Evolutionary conservation across 2,329 filamentous ascomycete species (phyloP).

Genomic region (Talaromyces funiculosus): DNA sequence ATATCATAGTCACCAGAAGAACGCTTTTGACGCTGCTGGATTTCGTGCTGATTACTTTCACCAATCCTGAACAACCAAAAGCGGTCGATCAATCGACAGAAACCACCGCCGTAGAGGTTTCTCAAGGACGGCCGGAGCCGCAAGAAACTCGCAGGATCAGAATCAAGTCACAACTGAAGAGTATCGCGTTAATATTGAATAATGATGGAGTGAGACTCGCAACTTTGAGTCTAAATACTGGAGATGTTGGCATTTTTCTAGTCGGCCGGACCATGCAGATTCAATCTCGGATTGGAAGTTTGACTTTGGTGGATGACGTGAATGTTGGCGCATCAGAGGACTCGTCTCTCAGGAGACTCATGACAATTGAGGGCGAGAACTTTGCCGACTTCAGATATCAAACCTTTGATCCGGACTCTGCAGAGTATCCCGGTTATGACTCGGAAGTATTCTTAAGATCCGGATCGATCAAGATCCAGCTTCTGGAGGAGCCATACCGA

Average conservation of each 20-base stretch:
- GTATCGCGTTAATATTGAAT: slow-evolving; percentile 89
- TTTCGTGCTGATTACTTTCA: slow-evolving; percentile 90
- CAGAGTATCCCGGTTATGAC: slow-evolving; percentile 87
- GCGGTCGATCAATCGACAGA: slow-evolving; percentile 28
- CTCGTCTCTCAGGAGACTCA: slow-evolving; percentile 75
- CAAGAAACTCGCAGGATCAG: slow-evolving; percentile 67
- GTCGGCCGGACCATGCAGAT: slow-evolving; percentile 82
- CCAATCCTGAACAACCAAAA: slow-evolving; percentile 53
- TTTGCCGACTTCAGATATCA: slow-evolving; percentile 97
- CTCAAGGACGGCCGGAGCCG: slow-evolving; percentile 22
- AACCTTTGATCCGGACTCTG: slow-evolving; percentile 74
- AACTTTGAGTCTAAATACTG: slow-evolving; percentile 86
- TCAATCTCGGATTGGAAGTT: slow-evolving; percentile 76
- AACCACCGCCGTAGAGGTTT: slow-evolving; percentile 24
- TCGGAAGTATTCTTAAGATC: slow-evolving; percentile 85
- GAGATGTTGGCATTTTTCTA: slow-evolving; percentile 84
- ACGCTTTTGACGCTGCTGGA: slow-evolving; percentile 89
- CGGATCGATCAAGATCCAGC: slow-evolving; percentile 94
- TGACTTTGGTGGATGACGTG: slow-evolving; percentile 87
- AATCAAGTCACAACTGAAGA: slow-evolving; percentile 89
- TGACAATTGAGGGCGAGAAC: slow-evolving; percentile 93
- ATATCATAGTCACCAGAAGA: slow-evolving; percentile 86
- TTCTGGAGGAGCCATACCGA: slow-evolving; percentile 91
- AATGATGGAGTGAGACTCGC: slow-evolving; percentile 95
- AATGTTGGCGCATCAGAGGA: slow-evolving; percentile 79